These are phyloP conservation scores for Lolium perenne DNA, from an alignment of 176 grass and related monocot genomes.

Conservation along the genomic window DNA sequence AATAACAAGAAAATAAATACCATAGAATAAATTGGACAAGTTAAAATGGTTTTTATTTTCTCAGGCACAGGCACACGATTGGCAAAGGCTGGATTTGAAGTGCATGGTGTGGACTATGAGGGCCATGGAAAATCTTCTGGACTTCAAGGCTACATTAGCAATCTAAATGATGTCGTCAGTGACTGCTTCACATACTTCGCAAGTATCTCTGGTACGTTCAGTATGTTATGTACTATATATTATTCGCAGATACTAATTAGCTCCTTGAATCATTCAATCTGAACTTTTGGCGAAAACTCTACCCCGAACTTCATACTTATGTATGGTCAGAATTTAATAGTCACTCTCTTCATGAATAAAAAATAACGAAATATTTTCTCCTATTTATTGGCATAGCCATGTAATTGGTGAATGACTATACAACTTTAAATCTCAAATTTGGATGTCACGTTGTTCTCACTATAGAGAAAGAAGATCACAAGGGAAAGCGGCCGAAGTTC, in stretches of 20 bases:
- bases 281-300: neutral
- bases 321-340: neutral
- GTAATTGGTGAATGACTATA: neutral
- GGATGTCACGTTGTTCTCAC: neutral
- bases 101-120: slow-evolving; percentile 80
- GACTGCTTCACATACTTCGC: slow-evolving; percentile 62
- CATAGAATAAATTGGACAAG: neutral
- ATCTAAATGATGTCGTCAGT: slow-evolving; percentile 49
- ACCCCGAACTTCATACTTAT: neutral
- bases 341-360: neutral
- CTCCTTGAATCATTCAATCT: neutral
- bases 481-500: slow-evolving; percentile 40
- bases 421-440: neutral
- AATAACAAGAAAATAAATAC: neutral
- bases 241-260: neutral
- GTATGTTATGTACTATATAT: neutral
- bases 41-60: neutral
- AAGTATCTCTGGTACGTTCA: slow-evolving; percentile 57
- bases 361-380: neutral
- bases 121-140: slow-evolving; percentile 78
- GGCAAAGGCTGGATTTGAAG: slow-evolving; percentile 63
- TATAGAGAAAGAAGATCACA: slow-evolving; percentile 58
- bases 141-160: slow-evolving; percentile 70
- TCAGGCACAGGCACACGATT: slow-evolving; percentile 61
- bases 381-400: neutral